phyloP scores from a whole-genome alignment of 768 basidiomycete genomes.

The Mycena floridula region DNA sequence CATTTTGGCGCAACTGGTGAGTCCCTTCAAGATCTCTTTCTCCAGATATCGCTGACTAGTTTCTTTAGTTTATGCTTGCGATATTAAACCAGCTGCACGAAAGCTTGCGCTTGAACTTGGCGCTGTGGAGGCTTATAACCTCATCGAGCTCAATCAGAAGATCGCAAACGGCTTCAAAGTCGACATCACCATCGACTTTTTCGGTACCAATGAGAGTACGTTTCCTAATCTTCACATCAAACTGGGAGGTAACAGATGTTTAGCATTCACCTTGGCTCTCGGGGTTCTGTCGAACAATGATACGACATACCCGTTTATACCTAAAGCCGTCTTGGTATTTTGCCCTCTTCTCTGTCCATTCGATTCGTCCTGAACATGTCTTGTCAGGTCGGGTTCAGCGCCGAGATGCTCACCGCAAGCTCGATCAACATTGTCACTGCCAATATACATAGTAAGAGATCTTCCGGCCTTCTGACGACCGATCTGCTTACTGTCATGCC shows the following conservation, averaged over 20 bases:
- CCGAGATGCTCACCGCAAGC: conserved; percentile 7
- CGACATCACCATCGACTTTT: conserved; percentile 17
- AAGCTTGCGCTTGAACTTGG: conserved; percentile 16
- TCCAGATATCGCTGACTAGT: neutral
- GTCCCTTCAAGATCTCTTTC: neutral
- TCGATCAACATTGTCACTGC: conserved; percentile 1
- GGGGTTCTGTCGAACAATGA: conserved; percentile 5
- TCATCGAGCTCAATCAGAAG: conserved; percentile 9
- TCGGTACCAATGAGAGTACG: conserved; percentile 14
- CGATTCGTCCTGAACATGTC: neutral
- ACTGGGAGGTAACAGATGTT: neutral
- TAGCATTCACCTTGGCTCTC: conserved; percentile 7
- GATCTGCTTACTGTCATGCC: neutral
- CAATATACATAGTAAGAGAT: conserved; percentile 7
- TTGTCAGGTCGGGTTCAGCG: conserved; percentile 7
- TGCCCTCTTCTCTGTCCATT: neutral
- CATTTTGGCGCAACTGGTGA: conserved; percentile 16
- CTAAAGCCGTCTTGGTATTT: conserved; percentile 6
- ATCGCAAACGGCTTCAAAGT: conserved; percentile 10
- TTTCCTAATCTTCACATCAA: neutral
- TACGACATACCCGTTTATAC: conserved; percentile 3
- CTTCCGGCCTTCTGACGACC: neutral
- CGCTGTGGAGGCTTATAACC: conserved; percentile 13
- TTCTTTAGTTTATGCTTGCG: conserved; percentile 13
- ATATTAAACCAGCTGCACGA: conserved; percentile 14